These are phyloP conservation scores for Haplosporangium sp. DNA, from an alignment of 371 early-diverging fungal genomes.

Conservation along the genomic window DNA sequence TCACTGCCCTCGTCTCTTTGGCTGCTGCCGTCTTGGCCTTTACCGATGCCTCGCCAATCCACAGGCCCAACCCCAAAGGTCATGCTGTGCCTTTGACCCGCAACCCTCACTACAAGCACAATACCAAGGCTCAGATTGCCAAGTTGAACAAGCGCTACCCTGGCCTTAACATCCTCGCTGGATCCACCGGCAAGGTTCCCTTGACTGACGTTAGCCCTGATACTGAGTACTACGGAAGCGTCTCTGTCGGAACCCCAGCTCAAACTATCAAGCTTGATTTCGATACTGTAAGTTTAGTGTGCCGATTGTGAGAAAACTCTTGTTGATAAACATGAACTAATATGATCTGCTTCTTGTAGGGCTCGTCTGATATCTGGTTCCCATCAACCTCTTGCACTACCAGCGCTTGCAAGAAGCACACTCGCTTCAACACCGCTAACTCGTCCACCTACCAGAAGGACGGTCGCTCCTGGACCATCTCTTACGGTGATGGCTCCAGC, in stretches of 20 bases:
- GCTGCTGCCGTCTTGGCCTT: constrained; percentile 37
- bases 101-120: constrained; percentile 26
- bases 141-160: constrained; percentile 36
- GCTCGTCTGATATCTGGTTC: constrained; percentile 52
- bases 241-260: constrained; percentile 74
- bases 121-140: constrained; percentile 26
- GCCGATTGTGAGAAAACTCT: no score
- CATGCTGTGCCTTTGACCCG: constrained; percentile 24
- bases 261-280: constrained; percentile 73
- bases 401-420: constrained; percentile 37
- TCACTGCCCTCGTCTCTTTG: constrained; percentile 38
- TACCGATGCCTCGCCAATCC: constrained; percentile 25
- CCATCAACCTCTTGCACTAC: constrained; percentile 35
- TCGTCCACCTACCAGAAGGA: constrained; percentile 16
- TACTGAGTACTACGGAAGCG: constrained; percentile 20
- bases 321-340: background rate
- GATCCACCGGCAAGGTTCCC: constrained; percentile 15
- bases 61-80: constrained; percentile 9
- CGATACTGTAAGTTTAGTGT: constrained; percentile 44
- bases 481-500: constrained; percentile 60
- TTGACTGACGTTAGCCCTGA: constrained; percentile 20
- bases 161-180: constrained; percentile 3
- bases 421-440: constrained; percentile 57
- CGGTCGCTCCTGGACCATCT: constrained; percentile 55
- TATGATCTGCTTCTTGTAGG: constrained; percentile 7